phyloP scores from a whole-genome alignment of 495 filamentous ascomycete genomes.

The Cercophora samala region DNA sequence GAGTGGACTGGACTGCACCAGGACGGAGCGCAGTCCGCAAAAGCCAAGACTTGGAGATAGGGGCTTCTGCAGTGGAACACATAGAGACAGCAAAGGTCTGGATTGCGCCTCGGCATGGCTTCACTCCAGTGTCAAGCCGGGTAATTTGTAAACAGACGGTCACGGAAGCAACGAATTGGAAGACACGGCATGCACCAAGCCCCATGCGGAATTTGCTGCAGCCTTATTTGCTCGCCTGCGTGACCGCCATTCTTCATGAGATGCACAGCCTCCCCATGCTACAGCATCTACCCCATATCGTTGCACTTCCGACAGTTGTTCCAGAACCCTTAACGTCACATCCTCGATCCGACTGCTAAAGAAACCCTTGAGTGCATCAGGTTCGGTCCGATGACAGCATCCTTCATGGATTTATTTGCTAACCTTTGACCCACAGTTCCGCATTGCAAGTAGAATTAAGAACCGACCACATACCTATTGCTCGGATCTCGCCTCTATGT shows the following conservation, averaged over 20 bases:
- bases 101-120: background rate
- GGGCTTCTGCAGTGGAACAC: background rate
- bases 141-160: background rate
- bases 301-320: background rate
- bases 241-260: constrained; percentile 2
- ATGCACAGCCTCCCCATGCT: constrained; percentile 4
- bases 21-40: background rate
- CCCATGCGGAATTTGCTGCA: background rate
- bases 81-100: background rate
- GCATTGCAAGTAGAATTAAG: background rate
- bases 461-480: background rate
- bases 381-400: background rate
- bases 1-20: background rate
- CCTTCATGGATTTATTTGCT: background rate
- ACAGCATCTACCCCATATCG: constrained; percentile 5
- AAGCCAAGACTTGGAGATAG: background rate
- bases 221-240: constrained; percentile 10
- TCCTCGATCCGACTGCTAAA: background rate
- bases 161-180: constrained; percentile 1
- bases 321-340: background rate
- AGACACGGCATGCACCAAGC: background rate
- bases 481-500: background rate
- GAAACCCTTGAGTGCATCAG: background rate
- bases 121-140: background rate
- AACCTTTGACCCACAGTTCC: background rate